Base-by-base conservation (phyloP, 805 yeast genomes). In the Saturnispora serradocipensis region DNA sequence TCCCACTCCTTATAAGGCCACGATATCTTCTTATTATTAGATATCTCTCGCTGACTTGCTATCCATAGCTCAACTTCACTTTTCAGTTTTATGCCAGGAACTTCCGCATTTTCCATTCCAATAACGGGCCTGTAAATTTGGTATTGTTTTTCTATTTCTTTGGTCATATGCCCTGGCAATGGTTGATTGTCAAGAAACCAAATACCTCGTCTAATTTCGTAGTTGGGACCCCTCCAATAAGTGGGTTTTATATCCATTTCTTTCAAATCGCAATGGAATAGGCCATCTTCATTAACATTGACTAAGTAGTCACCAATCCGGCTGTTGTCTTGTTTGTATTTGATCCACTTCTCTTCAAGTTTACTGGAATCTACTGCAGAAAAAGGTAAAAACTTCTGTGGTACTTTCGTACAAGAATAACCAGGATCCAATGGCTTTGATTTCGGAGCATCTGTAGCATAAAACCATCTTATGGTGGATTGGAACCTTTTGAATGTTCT, bases 221-320 rank as follows among this genome's bases (percentile, higher is more conserved):
- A 91, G 0, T 72, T 68, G 0, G 97, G 93, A 1, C 97, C 97
- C 7, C 80, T 81, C 97, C 97, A 91, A 63, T 82, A 91, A 0
- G 82, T 76, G 0, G 98, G 95, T 3, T 67, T 57, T 59, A 90
- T 64, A 46, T 73, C 74, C 66, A 81, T 73, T 6, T 68, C 65
- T 0, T 61, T 55, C 20, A 91, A 54, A 59, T 88, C 80, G 5
- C 88, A 96, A 59, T 81, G 79, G 59, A 86, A 86, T 25, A 91
- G 69, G 24, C 78, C 77, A 61, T 88, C 98, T 59, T 88, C 96
- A 61, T 83, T 83, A 1, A 91, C 97, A 1, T 77, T 76, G 3
- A 85, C 77, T 6, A 51, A 5, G 15, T 40, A 43, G 3, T 54
- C 49, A 3, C 38, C 47, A 18, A 20, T 20, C 13, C 16, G n/a